Evolutionary conservation across 306 rosid species (phyloP), one percentile per base, ranked within the genome.

Genomic region (Medicago lupulina): DNA sequence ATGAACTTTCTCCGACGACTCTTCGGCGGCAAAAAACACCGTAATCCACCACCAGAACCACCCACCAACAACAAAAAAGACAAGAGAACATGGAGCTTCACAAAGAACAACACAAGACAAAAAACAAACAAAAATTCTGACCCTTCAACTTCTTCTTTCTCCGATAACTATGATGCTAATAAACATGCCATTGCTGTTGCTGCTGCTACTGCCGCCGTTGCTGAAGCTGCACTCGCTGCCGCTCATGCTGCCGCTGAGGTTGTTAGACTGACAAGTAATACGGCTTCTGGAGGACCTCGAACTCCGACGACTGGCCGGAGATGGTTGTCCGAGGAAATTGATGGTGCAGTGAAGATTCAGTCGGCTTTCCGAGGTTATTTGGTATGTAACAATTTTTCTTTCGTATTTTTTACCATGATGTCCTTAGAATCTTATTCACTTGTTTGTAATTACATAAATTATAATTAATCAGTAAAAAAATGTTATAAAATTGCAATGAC

Each of bases 241-340:
- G 97, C 98, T 1, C 98, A 92, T 21, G 98, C 98, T 1, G 98
- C 98, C 0, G 97, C 97, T 0, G 96, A 95, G 77, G 98, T 95
- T 0, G 97, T 95, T 11, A 75, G 96, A 18, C 89, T 92, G 7
- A 92, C 80, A 21, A 59, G 76, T 15, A 43, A 25, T 16, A 71
- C 66, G 31, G 59, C 68, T 2, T 68, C 44, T 0, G 34, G 46
- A 5, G 7, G 50, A 36, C 49, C 83, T 2, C 18, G 57, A 23
- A 12, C 64, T 10, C 40, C 76, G 9, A 13, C 55, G 3, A 77
- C 19, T 1, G 61, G 23, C 36, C 68, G 73, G 15, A 83, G 78
- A 9, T 71, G 75, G 59, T 9, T 71, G 81, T 41, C 43, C 67
- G 88, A 54, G 62, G 86, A 81, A 8, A 9, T 65, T 2, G 54